Evolutionary conservation across 305 asterid species (phyloP).

Genomic region (Fraxinus nigra): DNA sequence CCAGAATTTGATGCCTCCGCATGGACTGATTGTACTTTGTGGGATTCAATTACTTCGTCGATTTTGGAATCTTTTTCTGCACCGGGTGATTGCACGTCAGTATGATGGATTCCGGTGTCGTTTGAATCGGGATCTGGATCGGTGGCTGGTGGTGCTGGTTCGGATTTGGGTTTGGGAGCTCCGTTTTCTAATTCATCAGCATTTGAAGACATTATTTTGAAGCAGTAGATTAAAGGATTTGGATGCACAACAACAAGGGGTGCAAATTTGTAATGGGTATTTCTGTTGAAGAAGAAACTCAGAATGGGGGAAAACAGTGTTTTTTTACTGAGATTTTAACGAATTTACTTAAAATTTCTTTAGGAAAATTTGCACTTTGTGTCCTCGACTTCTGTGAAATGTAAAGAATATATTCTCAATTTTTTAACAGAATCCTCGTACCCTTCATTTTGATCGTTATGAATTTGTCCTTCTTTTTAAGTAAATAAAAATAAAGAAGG

Average conservation of each 20-base stretch:
- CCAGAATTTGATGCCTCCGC: constrained; percentile 38
- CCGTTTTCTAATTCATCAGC: constrained; percentile 45
- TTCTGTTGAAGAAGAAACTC: neutral
- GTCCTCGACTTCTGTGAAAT: neutral
- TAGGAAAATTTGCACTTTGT: neutral
- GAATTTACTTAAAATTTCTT: neutral
- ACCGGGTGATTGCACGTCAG: constrained; percentile 29
- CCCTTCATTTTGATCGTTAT: neutral
- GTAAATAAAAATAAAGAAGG: neutral
- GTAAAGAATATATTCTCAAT: neutral
- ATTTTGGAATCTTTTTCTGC: constrained; percentile 24
- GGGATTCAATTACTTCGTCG: constrained; percentile 20
- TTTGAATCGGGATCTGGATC: constrained; percentile 49
- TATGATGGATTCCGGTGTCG: constrained; percentile 14
- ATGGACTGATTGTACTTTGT: constrained; percentile 31
- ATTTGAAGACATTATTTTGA: constrained; percentile 43
- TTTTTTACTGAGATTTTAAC: neutral
- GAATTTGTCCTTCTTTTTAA: neutral
- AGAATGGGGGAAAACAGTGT: neutral
- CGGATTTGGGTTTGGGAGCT: constrained; percentile 24
- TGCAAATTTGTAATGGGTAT: constrained; percentile 14
- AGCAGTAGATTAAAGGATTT: constrained; percentile 24
- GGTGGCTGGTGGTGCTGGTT: constrained; percentile 29
- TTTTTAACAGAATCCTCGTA: neutral
- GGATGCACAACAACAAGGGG: constrained; percentile 18